Base-by-base conservation (phyloP, 257 asterid genomes). In the Nicotiana otophora region DNA sequence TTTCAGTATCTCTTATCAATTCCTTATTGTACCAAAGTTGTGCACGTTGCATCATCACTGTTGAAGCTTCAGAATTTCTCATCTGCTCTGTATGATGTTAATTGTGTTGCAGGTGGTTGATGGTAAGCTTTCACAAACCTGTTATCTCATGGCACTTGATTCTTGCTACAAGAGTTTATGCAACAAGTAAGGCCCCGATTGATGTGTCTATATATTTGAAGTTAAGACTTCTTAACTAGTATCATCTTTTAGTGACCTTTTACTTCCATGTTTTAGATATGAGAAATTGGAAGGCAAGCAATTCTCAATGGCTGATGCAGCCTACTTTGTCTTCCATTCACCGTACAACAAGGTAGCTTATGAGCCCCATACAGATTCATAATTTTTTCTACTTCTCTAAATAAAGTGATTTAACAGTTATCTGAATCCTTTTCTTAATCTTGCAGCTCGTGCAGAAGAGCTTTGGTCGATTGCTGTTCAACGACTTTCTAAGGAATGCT, bases 361-460 rank as follows among this genome's bases (percentile, higher is more conserved):
- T 80, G 42, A 48, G n/a, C 42, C 69, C 68, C 82, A 31, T 58
- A 53, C 15, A 30, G 81, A 75, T 51, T 48, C 69, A 48, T 48
- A 26, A 23, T 48, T 15, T 48, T 26, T 51, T 14, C 46, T 51
- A 7, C 28, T 23, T 48, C 34, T 28, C 63, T 34, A 26, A 15
- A 51, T 23, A 51, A 72, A 46, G 46, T 60, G 16, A 51, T 75
- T 26, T 51, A 26, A 48, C 42, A 48, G 26, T 26, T 48, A 26
- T 15, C 46, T 51, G 46, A 8, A 75, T 51, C 63, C 2, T 51
- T 14, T 28, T 75, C 4, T 26, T 3, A 75, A 87, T 78, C 64
- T 66, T 90, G 92, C 98, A 96, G 98, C 98, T 96, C 83, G 99
- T 96, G 81, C 99, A 96, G 91, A 96, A 94, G 89, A 96, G 99